Base-by-base conservation (phyloP, 768 basidiomycete species). In the Boletus vinaceobasis region DNA sequence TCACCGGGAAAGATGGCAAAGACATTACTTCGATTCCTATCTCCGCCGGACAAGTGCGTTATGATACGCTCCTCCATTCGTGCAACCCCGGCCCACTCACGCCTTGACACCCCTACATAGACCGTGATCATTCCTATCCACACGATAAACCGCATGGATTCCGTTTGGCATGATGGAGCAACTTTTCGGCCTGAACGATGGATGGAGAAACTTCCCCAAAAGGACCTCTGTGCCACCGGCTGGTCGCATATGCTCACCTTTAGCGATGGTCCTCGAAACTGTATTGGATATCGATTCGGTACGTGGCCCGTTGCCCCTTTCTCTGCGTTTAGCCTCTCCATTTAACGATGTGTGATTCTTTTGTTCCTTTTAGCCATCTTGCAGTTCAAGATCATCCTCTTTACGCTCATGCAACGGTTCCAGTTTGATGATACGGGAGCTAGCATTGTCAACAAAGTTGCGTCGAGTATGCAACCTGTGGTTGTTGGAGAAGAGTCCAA, bases 391-490 rank as follows among this genome's bases (percentile, higher is more conserved):
- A 43, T 55, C 17, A 55, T 55, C 19, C 44, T 43, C 21, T 32
- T 48, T 2, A 56, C 52, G 35, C 45, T 56, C 2, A 14, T 37
- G 15, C 39, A 37, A 31, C 39, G 17, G 7, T 55, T 57, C 47
- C 26, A 37, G 21, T 55, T 48, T 26, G 53, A 44, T 17, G 56
- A 56, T 2, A 11, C 26, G 2, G 37, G 42, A 2, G 53, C 23
- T 7, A 3, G 17, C 11, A 53, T 53, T 9, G 13, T 43, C n/a
- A 17, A 15, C 27, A 48, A 43, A n/a, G 14, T 38, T 5, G 56
- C 53, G 4, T 55, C 56, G n/a, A 57, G 46, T 21, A 44, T 56
- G 53, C 56, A 57, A 43, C 53, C 46, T 9, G 23, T 57, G 23
- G 47, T 55, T n/a, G 40, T 48, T 5, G 52, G 55, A 31, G 52